Evolutionary conservation across 129 eudicot species (phyloP), one percentile per base, ranked within the genome.

Genomic region (Tanacetum coccineum): DNA sequence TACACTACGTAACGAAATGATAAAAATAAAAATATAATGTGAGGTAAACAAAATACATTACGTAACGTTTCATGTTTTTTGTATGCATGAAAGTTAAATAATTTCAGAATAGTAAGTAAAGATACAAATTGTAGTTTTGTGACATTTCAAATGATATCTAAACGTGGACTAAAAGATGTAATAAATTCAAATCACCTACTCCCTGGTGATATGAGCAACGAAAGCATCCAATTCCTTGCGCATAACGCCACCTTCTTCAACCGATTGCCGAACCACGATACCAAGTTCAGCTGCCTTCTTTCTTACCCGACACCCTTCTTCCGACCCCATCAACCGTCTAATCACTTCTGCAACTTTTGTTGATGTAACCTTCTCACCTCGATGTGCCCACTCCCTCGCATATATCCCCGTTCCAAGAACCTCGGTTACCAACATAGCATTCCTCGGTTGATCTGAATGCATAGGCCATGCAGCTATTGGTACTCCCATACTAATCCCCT

Each of bases 381-480:
- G 14, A 0, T 36, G 13, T 0, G 0, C 60, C 84, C 84, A 74
- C 14, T 74, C 77, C 62, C 66, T 64, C 4, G 74, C 77, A 12
- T 18, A 22, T 14, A 80, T 39, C 30, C 80, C 84, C 17, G 60
- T 54, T 44, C 70, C 61, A 2, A 80, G 70, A 9, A 70, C 61
- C 69, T 63, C 54, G 0, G 71, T 81, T 1, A 81, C 59, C 17
- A 81, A 9, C 40, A n/a, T 4, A 32, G 39, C 39, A 6, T 32
- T 32, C 39, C 39, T 32, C 6, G 39, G 39, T 32, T 32, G 39
- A 32, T 81, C 86, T 1, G 86, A 74, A 59, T 81, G 86, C 80
- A 81, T 81, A 1, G 86, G 86, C 86, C 86, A 81, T 2, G 82
- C 50, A 12, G 79, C 82, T 7, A 81, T 66, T 1, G 86, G 86